Conservation (phyloP, 345 rosid genomes). For the Firmiana major region DNA sequence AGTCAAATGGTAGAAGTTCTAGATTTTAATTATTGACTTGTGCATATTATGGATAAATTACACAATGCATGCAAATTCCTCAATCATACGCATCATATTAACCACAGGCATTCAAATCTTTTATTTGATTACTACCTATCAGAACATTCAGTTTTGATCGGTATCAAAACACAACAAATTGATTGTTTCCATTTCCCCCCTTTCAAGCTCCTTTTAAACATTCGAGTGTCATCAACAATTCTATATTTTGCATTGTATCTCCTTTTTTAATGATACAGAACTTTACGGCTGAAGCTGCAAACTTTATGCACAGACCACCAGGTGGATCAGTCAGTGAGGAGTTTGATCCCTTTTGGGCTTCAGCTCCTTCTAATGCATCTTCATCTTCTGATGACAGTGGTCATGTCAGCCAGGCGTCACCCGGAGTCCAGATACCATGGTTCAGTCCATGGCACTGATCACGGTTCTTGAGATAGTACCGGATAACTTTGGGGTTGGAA, state of each 20-base stretch:
- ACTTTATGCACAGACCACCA: neutral
- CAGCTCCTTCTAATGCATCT: neutral
- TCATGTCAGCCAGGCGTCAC: neutral
- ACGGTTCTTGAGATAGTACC: neutral
- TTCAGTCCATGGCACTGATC: neutral
- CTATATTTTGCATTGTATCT: neutral
- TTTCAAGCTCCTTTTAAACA: neutral
- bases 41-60: too few species aligned
- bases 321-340: neutral
- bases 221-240: neutral
- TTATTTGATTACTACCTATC: neutral
- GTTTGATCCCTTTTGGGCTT: neutral
- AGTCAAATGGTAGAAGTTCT: too few species aligned
- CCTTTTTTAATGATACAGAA: neutral
- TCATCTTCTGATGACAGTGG: neutral
- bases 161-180: neutral
- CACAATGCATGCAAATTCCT: too few species aligned
- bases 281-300: neutral
- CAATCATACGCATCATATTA: neutral
- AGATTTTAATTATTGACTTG: too few species aligned
- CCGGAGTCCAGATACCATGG: neutral
- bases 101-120: neutral
- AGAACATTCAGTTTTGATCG: neutral
- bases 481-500: neutral
- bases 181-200: neutral